Evolutionary conservation across 371 early-diverging fungal species (phyloP).

Genomic region (Scutellospora calospora): DNA sequence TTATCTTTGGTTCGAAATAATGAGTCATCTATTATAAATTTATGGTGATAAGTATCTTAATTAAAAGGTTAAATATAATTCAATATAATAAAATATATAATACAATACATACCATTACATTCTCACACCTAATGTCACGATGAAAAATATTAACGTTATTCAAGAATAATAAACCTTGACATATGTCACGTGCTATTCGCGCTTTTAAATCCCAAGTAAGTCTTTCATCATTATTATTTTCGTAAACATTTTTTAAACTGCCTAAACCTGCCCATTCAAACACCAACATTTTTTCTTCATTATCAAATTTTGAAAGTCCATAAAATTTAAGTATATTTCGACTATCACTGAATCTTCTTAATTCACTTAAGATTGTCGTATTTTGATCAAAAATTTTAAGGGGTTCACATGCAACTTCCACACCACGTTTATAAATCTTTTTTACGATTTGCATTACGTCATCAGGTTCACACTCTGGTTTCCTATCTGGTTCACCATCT

Average conservation of each 20-base stretch:
- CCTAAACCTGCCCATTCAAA: constrained; percentile 28
- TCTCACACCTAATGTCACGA: constrained; percentile 11
- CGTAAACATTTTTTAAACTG: constrained; percentile 1
- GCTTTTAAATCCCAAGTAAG: constrained; percentile 15
- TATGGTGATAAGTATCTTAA: background rate
- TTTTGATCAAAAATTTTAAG: too few species aligned
- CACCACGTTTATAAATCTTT: too few species aligned
- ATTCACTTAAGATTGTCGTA: background rate
- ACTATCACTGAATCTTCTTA: background rate
- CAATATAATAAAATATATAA: background rate
- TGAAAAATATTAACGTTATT: background rate
- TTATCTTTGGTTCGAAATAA: background rate
- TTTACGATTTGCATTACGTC: too few species aligned
- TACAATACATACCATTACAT: background rate
- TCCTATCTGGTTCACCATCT: too few species aligned
- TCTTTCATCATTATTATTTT: background rate
- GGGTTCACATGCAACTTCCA: too few species aligned
- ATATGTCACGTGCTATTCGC: constrained; percentile 13
- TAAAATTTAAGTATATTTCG: constrained; percentile 30
- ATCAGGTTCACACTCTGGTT: too few species aligned
- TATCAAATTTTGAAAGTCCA: constrained; percentile 28
- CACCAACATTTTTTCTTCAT: background rate
- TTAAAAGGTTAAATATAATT: background rate
- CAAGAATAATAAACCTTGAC: constrained; percentile 13
- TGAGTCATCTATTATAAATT: background rate